These are phyloP conservation scores for Sclerotinia borealis DNA, from an alignment of 2,329 filamentous ascomycete genomes.

Conservation along the genomic window DNA sequence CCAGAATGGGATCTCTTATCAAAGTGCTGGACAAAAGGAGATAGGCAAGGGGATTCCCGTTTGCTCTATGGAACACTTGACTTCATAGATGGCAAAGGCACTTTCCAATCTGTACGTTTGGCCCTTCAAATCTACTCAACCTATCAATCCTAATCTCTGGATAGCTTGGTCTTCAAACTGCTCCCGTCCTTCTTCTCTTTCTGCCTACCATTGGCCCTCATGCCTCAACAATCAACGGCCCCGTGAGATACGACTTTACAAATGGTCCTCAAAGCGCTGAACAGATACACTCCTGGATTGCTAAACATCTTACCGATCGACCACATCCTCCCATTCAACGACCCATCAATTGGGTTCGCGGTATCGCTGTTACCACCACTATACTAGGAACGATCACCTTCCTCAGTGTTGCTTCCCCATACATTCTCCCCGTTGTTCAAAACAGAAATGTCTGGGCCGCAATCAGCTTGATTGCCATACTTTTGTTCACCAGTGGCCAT, in stretches of 20 bases:
- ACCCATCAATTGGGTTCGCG: constrained; percentile 80
- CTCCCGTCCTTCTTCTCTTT: constrained; percentile 83
- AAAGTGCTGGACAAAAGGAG: constrained; percentile 81
- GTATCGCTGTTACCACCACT: constrained; percentile 61
- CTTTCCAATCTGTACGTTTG: constrained; percentile 71
- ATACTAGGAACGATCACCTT: constrained; percentile 64
- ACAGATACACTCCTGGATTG: constrained; percentile 70
- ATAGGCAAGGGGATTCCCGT: constrained; percentile 66
- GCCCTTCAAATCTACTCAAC: not conserved
- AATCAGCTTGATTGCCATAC: constrained; percentile 77
- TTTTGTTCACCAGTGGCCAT: constrained; percentile 91
- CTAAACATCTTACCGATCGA: constrained; percentile 69
- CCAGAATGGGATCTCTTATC: constrained; percentile 87
- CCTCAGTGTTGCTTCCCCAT: constrained; percentile 66
- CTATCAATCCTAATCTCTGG: constrained; percentile 9
- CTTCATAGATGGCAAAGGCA: constrained; percentile 75
- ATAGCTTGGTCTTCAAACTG: constrained; percentile 88
- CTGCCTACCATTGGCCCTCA: constrained; percentile 77
- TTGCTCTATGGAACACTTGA: constrained; percentile 81
- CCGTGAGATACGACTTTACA: constrained; percentile 79
- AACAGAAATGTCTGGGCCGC: constrained; percentile 94
- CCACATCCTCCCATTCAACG: constrained; percentile 73
- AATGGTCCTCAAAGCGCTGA: constrained; percentile 69
- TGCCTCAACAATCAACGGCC: constrained; percentile 62
- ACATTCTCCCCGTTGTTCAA: constrained; percentile 73